phyloP scores from a whole-genome alignment of 2,329 filamentous ascomycete genomes.

The Hymenoscyphus scutula region DNA sequence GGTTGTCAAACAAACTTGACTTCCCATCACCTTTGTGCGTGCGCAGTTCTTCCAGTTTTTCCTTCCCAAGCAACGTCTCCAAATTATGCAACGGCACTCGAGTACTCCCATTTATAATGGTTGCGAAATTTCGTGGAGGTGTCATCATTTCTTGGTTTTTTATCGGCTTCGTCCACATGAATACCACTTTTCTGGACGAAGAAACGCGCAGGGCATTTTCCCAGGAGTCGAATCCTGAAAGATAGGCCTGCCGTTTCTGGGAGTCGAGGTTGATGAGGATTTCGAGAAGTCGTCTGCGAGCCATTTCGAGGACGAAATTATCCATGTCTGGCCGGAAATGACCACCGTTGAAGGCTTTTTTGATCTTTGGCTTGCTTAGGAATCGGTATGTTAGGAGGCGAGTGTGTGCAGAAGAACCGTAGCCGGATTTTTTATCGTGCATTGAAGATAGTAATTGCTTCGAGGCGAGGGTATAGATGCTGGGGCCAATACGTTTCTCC shows the following conservation, averaged over 20 bases:
- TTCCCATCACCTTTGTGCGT: constrained; percentile 26
- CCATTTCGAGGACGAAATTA: constrained; percentile 47
- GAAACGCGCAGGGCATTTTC: constrained; percentile 39
- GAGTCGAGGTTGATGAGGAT: constrained; percentile 44
- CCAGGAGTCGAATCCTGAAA: constrained; percentile 45
- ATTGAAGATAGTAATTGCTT: neutral
- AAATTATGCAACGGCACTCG: constrained; percentile 54
- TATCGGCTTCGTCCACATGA: constrained; percentile 29
- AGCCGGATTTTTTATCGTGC: neutral
- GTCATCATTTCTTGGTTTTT: constrained; percentile 14
- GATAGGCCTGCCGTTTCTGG: constrained; percentile 38
- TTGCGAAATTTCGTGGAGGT: constrained; percentile 43
- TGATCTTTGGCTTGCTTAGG: neutral
- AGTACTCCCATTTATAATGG: constrained; percentile 42
- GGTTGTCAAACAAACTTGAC: constrained; percentile 6
- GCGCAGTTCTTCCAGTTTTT: constrained; percentile 43
- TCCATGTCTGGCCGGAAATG: constrained; percentile 57
- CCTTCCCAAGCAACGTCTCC: constrained; percentile 47
- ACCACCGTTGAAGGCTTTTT: constrained; percentile 30
- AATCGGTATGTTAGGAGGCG: constrained; percentile 12
- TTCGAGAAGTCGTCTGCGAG: constrained; percentile 48
- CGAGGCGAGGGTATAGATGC: neutral
- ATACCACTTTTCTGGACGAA: constrained; percentile 33
- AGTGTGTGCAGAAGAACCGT: neutral
- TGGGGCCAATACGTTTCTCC: neutral